Evolutionary conservation across 306 rosid genomes (phyloP).

Genomic region (Lathyrus tuberosus): DNA sequence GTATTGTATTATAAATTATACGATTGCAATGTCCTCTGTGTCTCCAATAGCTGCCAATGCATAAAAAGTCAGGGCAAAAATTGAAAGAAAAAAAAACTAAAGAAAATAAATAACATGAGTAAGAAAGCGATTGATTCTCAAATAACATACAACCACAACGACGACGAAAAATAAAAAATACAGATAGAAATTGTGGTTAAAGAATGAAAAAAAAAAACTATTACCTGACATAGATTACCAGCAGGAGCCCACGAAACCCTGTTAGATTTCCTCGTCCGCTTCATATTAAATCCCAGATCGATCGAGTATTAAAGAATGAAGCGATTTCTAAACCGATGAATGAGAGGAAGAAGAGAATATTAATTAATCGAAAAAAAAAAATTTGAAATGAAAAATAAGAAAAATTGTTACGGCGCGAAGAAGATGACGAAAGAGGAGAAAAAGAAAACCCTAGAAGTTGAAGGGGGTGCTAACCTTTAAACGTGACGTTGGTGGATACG

Average conservation of each 20-base stretch:
- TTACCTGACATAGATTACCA: conserved; percentile 82
- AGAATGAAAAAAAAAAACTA: conserved; percentile 38
- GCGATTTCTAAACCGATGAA: neutral
- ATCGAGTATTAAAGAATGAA: conserved; percentile 7
- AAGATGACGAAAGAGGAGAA: neutral
- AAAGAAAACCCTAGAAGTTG: neutral
- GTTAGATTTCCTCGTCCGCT: conserved; percentile 69
- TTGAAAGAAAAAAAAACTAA: neutral
- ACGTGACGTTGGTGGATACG: too few relatives aligned
- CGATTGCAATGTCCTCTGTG: conserved; percentile 11
- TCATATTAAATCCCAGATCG: conserved; percentile 57
- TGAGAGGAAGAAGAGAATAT: neutral
- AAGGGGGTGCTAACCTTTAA: neutral
- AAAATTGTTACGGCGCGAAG: neutral
- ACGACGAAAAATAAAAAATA: neutral
- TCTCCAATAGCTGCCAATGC: conserved; percentile 23
- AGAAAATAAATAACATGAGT: neutral
- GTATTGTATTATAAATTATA: neutral
- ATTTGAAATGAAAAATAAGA: neutral
- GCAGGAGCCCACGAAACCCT: conserved; percentile 82
- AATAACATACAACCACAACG: neutral
- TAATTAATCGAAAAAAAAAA: neutral
- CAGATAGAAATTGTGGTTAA: neutral
- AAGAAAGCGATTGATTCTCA: neutral
- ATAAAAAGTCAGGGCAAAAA: conserved; percentile 21